Evolutionary conservation across 1,284 basidiomycete species (phyloP).

Genomic region (Amylostereum chailletii): DNA sequence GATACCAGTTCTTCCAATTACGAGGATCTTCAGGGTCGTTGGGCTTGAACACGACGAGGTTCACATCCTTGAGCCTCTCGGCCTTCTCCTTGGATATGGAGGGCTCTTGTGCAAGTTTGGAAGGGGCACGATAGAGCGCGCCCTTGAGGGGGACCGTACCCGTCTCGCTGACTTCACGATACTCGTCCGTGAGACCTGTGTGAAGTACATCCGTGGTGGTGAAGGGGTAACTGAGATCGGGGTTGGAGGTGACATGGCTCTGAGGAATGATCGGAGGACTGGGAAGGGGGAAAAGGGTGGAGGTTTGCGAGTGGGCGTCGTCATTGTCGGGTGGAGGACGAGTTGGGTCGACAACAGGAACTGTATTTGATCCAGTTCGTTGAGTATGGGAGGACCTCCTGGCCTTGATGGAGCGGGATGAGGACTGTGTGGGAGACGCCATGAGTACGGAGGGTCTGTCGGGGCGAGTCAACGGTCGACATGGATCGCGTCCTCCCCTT

Average conservation of each 20-base stretch:
- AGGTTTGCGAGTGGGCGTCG: too few species aligned
- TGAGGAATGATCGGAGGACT: too few species aligned
- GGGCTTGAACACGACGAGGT: constrained; percentile 23
- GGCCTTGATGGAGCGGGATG: too few species aligned
- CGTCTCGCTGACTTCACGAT: constrained; percentile 20
- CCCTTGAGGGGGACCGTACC: constrained; percentile 19
- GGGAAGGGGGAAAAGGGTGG: too few species aligned
- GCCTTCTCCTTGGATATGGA: constrained; percentile 25
- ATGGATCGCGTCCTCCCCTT: too few species aligned
- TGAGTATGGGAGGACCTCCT: too few species aligned
- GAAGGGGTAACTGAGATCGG: constrained; percentile 25
- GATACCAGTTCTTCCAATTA: constrained; percentile 21
- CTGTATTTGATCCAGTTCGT: too few species aligned
- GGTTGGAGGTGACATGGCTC: background rate
- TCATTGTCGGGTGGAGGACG: too few species aligned
- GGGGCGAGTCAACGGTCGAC: too few species aligned
- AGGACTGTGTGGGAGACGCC: too few species aligned
- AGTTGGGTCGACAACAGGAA: too few species aligned
- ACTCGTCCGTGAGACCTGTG: constrained; percentile 24
- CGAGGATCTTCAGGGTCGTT: constrained; percentile 26
- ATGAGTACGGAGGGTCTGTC: too few species aligned
- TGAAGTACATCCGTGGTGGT: constrained; percentile 20
- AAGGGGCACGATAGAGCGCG: constrained; percentile 21
- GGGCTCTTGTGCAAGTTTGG: constrained; percentile 18
- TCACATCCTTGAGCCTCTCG: constrained; percentile 18